phyloP scores from a whole-genome alignment of 371 early-diverging fungal genomes.

The Zancudomyces culisetae region DNA sequence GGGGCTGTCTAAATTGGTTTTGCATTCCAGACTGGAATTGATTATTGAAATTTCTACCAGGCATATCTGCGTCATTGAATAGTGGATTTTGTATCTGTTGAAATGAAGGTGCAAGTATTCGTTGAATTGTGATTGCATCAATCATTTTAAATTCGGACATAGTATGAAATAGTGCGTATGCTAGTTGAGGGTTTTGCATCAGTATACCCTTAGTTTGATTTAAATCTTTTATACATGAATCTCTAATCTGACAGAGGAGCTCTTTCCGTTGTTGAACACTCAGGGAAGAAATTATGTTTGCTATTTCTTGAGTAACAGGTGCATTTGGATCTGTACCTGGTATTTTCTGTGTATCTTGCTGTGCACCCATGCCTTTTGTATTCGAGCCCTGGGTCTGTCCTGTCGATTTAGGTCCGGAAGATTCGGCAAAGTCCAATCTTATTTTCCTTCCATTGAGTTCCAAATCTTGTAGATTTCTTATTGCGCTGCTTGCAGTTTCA shows the following conservation, averaged over 20 bases:
- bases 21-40: too few relatives aligned
- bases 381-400: background rate
- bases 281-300: constrained; percentile 43
- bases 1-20: too few relatives aligned
- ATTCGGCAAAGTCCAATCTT: constrained; percentile 32
- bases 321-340: constrained; percentile 4
- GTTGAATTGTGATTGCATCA: constrained; percentile 55
- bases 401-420: background rate
- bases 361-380: too few relatives aligned
- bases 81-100: constrained; percentile 2
- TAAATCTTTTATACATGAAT: constrained; percentile 33
- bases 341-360: too few relatives aligned
- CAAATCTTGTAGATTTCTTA: constrained; percentile 33
- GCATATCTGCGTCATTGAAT: constrained; percentile 7
- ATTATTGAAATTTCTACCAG: too few relatives aligned
- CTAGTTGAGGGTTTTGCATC: constrained; percentile 55
- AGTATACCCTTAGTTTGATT: constrained; percentile 50
- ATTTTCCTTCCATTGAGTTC: constrained; percentile 29
- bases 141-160: constrained; percentile 65
- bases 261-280: constrained; percentile 47
- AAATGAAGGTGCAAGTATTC: constrained; percentile 8
- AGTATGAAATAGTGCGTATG: constrained; percentile 72
- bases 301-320: constrained; percentile 32
- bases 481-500: constrained; percentile 33
- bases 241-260: constrained; percentile 52